Percentiles rank a stretch among this genome's conserved stretches.
phyloP scores from a whole-genome alignment of 805 yeast species.

The Candida insectorum region DNA sequence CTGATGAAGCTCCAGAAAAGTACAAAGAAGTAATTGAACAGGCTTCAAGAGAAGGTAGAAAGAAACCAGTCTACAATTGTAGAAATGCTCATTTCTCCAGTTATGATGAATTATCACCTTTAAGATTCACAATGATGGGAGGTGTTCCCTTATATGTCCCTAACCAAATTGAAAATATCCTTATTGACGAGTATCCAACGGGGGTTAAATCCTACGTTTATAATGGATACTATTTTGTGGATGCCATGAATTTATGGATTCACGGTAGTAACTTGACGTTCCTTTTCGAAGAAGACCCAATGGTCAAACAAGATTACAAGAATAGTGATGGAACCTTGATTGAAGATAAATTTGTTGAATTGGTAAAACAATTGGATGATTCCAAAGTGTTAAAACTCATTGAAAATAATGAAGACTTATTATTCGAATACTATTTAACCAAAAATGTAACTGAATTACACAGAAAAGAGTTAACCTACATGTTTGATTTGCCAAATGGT shows the following conservation, averaged over 20 bases:
- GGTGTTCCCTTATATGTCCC: constrained; percentile 36
- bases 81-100: constrained; percentile 55
- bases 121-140: constrained; percentile 49
- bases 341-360: constrained; percentile 13
- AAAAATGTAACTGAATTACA: constrained; percentile 18
- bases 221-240: constrained; percentile 19
- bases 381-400: constrained; percentile 17
- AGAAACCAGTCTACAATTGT: constrained; percentile 37
- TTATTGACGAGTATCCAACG: constrained; percentile 16
- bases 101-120: constrained; percentile 47
- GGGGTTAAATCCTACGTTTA: constrained; percentile 14
- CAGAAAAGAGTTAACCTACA: constrained; percentile 18
- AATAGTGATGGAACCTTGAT: constrained; percentile 10
- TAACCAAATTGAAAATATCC: constrained; percentile 13
- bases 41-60: constrained; percentile 6
- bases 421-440: constrained; percentile 18
- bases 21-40: constrained; percentile 10
- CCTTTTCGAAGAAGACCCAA: constrained; percentile 11
- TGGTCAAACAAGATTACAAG: constrained; percentile 11
- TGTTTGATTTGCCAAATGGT: constrained; percentile 18
- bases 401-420: constrained; percentile 14
- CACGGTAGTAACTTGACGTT: constrained; percentile 13
- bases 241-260: constrained; percentile 16
- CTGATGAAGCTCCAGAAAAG: constrained; percentile 13
- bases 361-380: constrained; percentile 15